A percentile compares a stretch with the other conserved stretches of the same genome.
These are phyloP conservation scores for Flueggea neowawraea DNA, from an alignment of 441 rosid genomes.

Conservation along the genomic window DNA sequence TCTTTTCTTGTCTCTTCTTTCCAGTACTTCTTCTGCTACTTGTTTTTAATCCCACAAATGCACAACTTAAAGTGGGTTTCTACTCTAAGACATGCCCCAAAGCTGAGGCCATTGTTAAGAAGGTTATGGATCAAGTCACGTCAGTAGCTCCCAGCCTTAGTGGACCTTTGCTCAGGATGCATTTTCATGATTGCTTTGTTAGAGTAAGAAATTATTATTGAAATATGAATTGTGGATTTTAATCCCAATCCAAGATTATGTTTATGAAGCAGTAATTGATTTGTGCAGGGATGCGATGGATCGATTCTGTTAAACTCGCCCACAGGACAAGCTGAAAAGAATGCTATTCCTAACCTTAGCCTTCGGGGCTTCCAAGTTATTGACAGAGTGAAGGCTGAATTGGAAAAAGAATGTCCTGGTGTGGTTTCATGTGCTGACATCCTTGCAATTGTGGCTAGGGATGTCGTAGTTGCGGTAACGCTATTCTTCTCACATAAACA, in stretches of 20 bases:
- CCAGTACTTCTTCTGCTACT: conserved; percentile 27
- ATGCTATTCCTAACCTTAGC: conserved; percentile 35
- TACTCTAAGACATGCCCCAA: conserved; percentile 38
- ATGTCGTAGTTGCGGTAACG: conserved; percentile 35
- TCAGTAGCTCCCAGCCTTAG: conserved; percentile 42
- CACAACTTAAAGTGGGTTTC: conserved; percentile 49
- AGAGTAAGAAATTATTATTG: conserved; percentile 25
- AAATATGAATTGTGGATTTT: too few relatives aligned
- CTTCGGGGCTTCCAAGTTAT: conserved; percentile 48
- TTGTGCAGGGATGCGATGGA: conserved; percentile 57
- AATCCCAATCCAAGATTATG: too few relatives aligned
- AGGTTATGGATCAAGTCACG: conserved; percentile 28
- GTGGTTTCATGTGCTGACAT: conserved; percentile 58
- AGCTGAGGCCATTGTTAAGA: conserved; percentile 41
- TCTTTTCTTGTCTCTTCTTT: conserved; percentile 26
- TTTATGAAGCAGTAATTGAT: neutral
- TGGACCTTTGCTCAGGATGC: conserved; percentile 55
- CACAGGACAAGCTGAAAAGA: conserved; percentile 37
- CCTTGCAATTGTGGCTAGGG: conserved; percentile 54
- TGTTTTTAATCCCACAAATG: conserved; percentile 19
- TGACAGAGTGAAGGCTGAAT: conserved; percentile 45
- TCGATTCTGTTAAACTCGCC: conserved; percentile 47
- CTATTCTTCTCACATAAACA: neutral
- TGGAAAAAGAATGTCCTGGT: conserved; percentile 51
- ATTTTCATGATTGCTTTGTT: conserved; percentile 68